Evolutionary conservation across 2,329 filamentous ascomycete genomes (phyloP), one percentile per base, ranked within the genome.

Genomic region (Arthrobotrys musiformis): DNA sequence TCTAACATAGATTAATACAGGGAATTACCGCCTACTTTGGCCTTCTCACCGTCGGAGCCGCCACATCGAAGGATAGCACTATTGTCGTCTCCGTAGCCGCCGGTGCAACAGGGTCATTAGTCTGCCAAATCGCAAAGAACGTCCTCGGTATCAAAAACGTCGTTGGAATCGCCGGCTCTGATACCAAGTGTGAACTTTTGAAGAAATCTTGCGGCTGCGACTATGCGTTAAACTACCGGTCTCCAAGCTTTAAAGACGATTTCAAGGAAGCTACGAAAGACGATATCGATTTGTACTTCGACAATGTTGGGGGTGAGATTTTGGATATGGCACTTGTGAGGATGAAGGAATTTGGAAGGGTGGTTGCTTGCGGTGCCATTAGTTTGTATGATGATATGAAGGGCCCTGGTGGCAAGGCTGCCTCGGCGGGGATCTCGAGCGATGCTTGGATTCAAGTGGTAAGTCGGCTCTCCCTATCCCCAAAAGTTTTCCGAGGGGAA

Each of bases 171-270:
- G 86, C 87, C 0, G 86, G 87, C 2, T 84, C 84, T 0, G 85
- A 86, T 54, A 85, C 85, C 54, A 88, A 88, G 82, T 88, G 87
- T 81, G 80, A 81, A 19, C 86, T 85, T 84, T 85, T 88, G 42
- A 76, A 73, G 0, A 84, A 86, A 72, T 82, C 81, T 52, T 83
- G 88, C 0, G 87, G 87, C 5, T 86, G 86, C 5, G 86, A 89
- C 80, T 81, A 85, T 5, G 88, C 86, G 79, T 79, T 89, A 70
- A 87, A 89, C 82, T 89, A 89, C 82, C 87, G 87, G 80, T 82
- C 82, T 5, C 70, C 83, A 0, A 82, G 82, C 1, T 89, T 88
- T 79, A 82, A 83, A 44, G 79, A 85, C 64, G 84, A 88, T 24
- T 82, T 89, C 1, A 81, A 82, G 72, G 83, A 83, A 8, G 86